These are phyloP conservation scores for Neurospora sp. DNA, from an alignment of 2,329 filamentous ascomycete genomes.

Conservation along the genomic window DNA sequence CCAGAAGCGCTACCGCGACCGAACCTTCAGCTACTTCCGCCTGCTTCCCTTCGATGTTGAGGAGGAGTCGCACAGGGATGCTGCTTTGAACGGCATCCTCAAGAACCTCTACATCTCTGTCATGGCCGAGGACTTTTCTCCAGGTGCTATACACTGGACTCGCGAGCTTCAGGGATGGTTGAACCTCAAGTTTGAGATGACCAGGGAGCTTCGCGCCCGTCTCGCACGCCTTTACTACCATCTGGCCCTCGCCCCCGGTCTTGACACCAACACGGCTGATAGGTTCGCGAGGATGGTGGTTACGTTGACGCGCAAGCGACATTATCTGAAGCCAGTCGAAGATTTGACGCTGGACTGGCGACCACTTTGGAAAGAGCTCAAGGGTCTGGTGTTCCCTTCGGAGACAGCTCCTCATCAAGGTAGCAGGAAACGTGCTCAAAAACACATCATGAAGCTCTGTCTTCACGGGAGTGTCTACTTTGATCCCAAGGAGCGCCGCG, in stretches of 20 bases:
- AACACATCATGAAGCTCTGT: slow-evolving; percentile 74
- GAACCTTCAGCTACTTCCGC: slow-evolving; percentile 87
- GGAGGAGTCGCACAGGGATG: slow-evolving; percentile 65
- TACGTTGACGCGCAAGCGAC: slow-evolving; percentile 87
- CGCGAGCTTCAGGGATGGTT: slow-evolving; percentile 93
- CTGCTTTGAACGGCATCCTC: slow-evolving; percentile 75
- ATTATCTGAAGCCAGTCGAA: slow-evolving; percentile 83
- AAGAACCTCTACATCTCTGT: slow-evolving; percentile 90
- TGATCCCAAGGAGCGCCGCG: slow-evolving; percentile 74
- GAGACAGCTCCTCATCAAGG: slow-evolving; percentile 62
- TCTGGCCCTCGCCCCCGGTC: slow-evolving; percentile 77
- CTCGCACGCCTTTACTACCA: slow-evolving; percentile 92
- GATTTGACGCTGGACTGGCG: slow-evolving; percentile 91
- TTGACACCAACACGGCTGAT: slow-evolving; percentile 74
- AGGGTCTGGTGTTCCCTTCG: slow-evolving; percentile 75
- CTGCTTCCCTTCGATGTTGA: slow-evolving; percentile 86
- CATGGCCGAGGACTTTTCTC: slow-evolving; percentile 85
- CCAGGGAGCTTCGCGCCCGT: slow-evolving; percentile 69
- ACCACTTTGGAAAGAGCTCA: slow-evolving; percentile 86
- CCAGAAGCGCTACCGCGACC: slow-evolving; percentile 63
- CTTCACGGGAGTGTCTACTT: slow-evolving; percentile 88
- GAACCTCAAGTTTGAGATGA: slow-evolving; percentile 93
- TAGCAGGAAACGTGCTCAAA: slow-evolving; percentile 43
- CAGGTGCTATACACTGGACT: slow-evolving; percentile 93
- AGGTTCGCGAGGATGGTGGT: slow-evolving; percentile 96